Base-by-base conservation (phyloP, 2,329 filamentous ascomycete genomes). In the Fusarium nurragi region DNA sequence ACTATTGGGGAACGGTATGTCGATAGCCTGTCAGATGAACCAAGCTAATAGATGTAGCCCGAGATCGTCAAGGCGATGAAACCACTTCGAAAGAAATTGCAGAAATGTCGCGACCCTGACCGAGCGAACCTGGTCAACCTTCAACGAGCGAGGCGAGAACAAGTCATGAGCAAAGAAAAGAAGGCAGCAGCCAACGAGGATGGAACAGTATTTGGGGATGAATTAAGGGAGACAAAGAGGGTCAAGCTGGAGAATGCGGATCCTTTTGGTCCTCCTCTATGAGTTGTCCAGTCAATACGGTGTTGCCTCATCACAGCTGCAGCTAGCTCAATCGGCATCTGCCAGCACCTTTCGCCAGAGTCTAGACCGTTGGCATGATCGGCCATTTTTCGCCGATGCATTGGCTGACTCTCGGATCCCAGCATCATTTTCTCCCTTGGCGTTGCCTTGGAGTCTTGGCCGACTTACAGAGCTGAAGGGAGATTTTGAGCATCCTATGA, bases 31-130 rank as follows among this genome's bases (percentile, higher is more conserved):
- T 23, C 26, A 4, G 22, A 16, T n/a, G 14, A 9, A 28, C 26
- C 16, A 26, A 52, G 34, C 71, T 75, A 58, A 75, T 47, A 34
- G 11, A 26, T 10, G 4, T 72, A 82, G 80, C 76, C 77, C 62
- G 84, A 82, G 54, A 78, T 73, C 11, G 65, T 76, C 49, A 79
- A 78, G 40, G 72, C 73, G 5, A 82, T 88, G 67, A 86, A 85
- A 38, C 83, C 84, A 0, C 77, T 92, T 13, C 83, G 87, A 16
- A 87, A 84, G 76, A 93, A 92, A 74, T 80, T 94, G n/a, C 87
- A 86, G 60, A 86, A 84, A 68, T 94, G 91, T 68, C 83, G 88
- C 55, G 91, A 94, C 70, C 90, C 91, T 0, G 89, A 92, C 68
- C 87, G 91, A 54, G 86, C 85, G 39, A 90, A 94, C 74, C 77